Base-by-base conservation (phyloP, 306 rosid genomes). In the Comarum palustre region DNA sequence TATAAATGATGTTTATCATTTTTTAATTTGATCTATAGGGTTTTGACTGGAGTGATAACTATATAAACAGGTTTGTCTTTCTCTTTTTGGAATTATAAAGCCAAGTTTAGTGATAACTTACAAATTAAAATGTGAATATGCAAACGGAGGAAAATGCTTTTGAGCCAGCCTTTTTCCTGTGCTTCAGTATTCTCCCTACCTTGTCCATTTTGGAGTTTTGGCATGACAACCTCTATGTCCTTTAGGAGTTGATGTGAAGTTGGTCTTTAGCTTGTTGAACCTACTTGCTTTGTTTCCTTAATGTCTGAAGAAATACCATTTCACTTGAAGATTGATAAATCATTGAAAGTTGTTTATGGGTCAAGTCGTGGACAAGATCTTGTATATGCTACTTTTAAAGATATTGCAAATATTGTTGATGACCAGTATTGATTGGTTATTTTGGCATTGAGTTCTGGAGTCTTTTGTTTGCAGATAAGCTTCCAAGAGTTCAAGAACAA, bases 401-500 rank as follows among this genome's bases (percentile, higher is more conserved):
- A 69, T 48, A 46, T 8, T 31, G 10, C n/a, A 29, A 48, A 68
- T 48, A 4, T 27, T 19, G 24, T 68, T 48, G 29, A 68, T 68
- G 73, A 19, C 27, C 61, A 31, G 11, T 12, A 4, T 68, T 2
- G 1, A 8, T 25, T 16, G 4, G 4, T 47, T 32, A 11, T 25
- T 73, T 59, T 58, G 32, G 79, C 51, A 61, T 65, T n/a, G n/a
- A n/a, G 51, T 51, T 69, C 16, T 46, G 52, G 50, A 57, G 78
- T 76, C 67, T 77, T 73, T 68, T 68, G 59, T 77, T 47, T 74
- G 83, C 99, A 94, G 99, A 91, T 94, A 72, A 91, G 99, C 79
- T 94, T 94, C 81, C 97, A 94, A 79, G 97, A 94, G 87, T 94
- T 94, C 58, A 91, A 87, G 82, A 91, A 94, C 73, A 89, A 90